phyloP scores from a whole-genome alignment of 2,329 filamentous ascomycete species.

The Aspergillus caelatus region DNA sequence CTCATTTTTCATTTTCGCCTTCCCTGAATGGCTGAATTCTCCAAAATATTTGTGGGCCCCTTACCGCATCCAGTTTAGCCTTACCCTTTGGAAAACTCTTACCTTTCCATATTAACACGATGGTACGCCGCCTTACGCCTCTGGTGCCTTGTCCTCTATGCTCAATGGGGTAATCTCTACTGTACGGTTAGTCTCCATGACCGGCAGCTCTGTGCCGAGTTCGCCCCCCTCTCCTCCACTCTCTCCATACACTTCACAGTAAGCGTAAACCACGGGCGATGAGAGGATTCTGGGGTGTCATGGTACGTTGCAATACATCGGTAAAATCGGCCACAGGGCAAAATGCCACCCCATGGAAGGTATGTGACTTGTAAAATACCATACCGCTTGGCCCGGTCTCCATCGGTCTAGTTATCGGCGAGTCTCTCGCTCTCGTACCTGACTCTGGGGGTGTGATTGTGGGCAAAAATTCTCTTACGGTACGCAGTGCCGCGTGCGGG shows the following conservation, averaged over 20 bases:
- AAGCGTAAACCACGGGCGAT: conserved; percentile 9
- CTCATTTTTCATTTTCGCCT: conserved; percentile 9
- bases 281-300: conserved; percentile 8
- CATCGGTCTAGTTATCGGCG: not conserved
- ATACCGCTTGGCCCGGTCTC: conserved; percentile 4
- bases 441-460: not conserved
- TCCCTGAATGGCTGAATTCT: conserved; percentile 18
- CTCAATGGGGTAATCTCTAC: conserved; percentile 20
- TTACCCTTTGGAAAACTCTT: conserved; percentile 20
- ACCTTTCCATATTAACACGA: conserved; percentile 19
- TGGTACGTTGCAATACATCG: conserved; percentile 5
- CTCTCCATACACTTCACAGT: conserved; percentile 13
- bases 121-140: conserved; percentile 23
- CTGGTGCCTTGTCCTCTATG: conserved; percentile 13
- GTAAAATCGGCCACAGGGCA: conserved; percentile 4
- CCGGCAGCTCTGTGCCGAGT: conserved; percentile 29
- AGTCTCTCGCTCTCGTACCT: conserved; percentile 1
- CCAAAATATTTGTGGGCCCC: conserved; percentile 13
- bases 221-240: conserved; percentile 19
- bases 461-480: conserved; percentile 2
- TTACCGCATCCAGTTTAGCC: conserved; percentile 18
- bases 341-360: not conserved
- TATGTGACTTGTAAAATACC: not conserved
- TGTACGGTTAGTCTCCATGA: conserved; percentile 16
- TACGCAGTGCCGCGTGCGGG: conserved; percentile 27